Evolutionary conservation across 768 basidiomycete genomes (phyloP), one percentile per base, ranked within the genome.

Genomic region (Pisolithus orientalis): DNA sequence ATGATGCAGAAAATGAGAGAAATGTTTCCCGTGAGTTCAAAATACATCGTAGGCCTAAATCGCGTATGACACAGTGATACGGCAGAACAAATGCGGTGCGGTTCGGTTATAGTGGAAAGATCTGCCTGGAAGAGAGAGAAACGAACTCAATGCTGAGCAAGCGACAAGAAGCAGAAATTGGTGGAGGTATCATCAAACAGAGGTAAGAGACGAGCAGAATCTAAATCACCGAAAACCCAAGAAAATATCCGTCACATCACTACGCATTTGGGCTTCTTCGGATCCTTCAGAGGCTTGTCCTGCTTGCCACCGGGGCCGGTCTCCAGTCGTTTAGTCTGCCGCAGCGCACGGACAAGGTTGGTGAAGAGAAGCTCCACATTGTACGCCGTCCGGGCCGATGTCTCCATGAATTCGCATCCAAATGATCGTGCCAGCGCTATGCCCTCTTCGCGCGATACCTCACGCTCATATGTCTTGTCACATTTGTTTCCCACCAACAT

Each of bases 401-500:
- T 94, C 69, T 98, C 95, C 68, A 93, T 84, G 69, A 97, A 95
- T 53, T 90, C 89, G 74, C 93, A 96, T 47, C 90, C 90, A 57
- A 94, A 85, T 49, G 82, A 76, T 58, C 83, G 79, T 31, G 96
- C 95, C 49, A 95, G 73, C 8, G 81, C 80, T 16, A 79, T 76
- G 11, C 93, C 96, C 60, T 97, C 94, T 62, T 95, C 92, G 58
- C 82, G 83, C 44, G 90, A 87, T 9, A 97, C 94, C 65, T 95
- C 93, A 32, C 94, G 83, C 60, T 90, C 87, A 58, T 84, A 84
- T n/a, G 82, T 79, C 76, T 90, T 90, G 78, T 97, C 94, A 65
- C 83, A 85, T 71, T 97, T 96, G 76, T 97, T 97, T 60, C 94
- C 94, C 54, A 97, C 91, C 53, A 97, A 82, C 81, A 95, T 89